phyloP scores from a whole-genome alignment of 192 early-diverging fungal genomes.

The Coemansia sp. region DNA sequence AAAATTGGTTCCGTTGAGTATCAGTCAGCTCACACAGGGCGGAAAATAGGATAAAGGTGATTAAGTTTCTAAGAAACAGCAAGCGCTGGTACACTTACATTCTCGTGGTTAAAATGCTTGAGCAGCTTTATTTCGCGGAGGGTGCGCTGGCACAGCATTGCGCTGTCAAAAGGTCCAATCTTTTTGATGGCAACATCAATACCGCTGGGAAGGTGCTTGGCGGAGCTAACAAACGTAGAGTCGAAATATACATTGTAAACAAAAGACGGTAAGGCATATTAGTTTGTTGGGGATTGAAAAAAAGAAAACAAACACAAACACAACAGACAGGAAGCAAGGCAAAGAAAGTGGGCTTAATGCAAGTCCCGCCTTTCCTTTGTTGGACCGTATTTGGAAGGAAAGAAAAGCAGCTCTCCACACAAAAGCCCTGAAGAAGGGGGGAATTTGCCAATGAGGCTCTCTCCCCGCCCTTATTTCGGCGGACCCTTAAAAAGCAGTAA shows the following conservation, averaged over 20 bases:
- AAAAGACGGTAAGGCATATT: neutral
- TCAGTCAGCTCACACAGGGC: no score
- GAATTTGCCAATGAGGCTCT: no score
- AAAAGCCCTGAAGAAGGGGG: no score
- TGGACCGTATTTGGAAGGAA: no score
- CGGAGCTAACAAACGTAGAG: slow-evolving; percentile 60
- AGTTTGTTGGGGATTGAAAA: neutral
- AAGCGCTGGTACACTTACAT: slow-evolving; percentile 48
- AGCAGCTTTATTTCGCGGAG: slow-evolving; percentile 83
- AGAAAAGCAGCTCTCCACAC: neutral
- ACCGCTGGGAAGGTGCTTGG: slow-evolving; percentile 76
- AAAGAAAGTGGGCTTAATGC: neutral
- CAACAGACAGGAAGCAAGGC: neutral
- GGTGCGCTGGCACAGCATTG: slow-evolving; percentile 82
- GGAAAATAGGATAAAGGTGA: no score
- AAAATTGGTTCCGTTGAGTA: neutral
- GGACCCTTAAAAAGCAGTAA: slow-evolving; percentile 10
- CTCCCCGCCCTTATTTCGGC: neutral
- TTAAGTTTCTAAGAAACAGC: neutral
- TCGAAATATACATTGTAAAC: neutral
- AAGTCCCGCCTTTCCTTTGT: no score
- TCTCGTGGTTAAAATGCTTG: slow-evolving; percentile 84
- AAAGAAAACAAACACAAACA: neutral
- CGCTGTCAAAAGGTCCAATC: slow-evolving; percentile 82
- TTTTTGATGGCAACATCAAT: slow-evolving; percentile 90